phyloP scores from a whole-genome alignment of 1,284 basidiomycete genomes.

The Thecaphora frezii region DNA sequence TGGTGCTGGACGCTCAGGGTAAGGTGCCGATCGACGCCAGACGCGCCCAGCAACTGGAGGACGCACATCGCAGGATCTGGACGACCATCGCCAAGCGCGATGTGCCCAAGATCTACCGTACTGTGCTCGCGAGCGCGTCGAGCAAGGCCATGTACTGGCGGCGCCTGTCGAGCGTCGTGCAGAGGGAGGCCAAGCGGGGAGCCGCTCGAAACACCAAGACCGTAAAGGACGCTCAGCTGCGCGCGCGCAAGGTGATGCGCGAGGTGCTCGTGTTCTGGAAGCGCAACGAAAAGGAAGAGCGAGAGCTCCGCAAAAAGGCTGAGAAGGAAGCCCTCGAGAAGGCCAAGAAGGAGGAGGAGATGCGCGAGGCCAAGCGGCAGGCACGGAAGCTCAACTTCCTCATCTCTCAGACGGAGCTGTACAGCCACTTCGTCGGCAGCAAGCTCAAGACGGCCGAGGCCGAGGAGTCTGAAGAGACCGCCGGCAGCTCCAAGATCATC shows the following conservation, averaged over 20 bases:
- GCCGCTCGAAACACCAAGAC: constrained; percentile 78
- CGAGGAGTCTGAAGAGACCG: constrained; percentile 71
- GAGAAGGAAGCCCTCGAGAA: constrained; percentile 68
- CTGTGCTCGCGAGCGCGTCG: constrained; percentile 49
- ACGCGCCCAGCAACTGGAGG: constrained; percentile 49
- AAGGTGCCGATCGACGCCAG: constrained; percentile 44
- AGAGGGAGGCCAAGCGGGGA: constrained; percentile 78
- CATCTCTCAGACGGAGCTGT: constrained; percentile 97
- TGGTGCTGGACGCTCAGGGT: constrained; percentile 34
- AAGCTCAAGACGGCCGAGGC: constrained; percentile 95
- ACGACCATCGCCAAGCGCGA: constrained; percentile 56
- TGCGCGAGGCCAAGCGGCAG: constrained; percentile 89
- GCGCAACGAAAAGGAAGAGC: constrained; percentile 90
- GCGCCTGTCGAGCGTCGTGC: constrained; percentile 74
- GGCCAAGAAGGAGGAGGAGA: constrained; percentile 90
- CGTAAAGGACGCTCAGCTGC: constrained; percentile 83
- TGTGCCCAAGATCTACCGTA: constrained; percentile 57
- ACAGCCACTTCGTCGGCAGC: constrained; percentile 98
- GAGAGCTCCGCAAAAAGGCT: constrained; percentile 87
- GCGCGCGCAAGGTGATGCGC: constrained; percentile 79
- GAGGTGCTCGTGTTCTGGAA: constrained; percentile 93
- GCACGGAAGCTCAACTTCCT: constrained; percentile 97
- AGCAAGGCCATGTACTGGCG: constrained; percentile 67
- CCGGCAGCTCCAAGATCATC: constrained; percentile 51
- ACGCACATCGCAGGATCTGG: constrained; percentile 57